A percentile compares a stretch with the other conserved stretches of the same genome.
Conservation (phyloP, 441 rosid genomes). For the Pelargonium citronellum region DNA sequence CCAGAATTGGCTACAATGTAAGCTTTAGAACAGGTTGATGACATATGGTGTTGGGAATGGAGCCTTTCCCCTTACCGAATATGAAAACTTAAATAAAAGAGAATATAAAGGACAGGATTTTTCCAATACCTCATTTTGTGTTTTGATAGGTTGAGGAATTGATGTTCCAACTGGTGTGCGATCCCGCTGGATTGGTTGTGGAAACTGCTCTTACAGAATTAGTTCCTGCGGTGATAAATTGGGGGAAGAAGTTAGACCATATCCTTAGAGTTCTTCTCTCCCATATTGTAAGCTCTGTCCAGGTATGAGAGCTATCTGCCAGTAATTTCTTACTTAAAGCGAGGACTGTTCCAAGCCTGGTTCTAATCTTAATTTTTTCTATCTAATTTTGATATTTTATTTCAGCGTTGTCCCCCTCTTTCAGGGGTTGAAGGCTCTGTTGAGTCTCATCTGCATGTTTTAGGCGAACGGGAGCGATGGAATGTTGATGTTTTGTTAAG, state of each 20-base stretch:
- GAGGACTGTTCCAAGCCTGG: slow-evolving; percentile 13
- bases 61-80: slow-evolving; percentile 39
- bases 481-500: slow-evolving; percentile 80
- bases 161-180: slow-evolving; percentile 86
- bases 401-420: slow-evolving; percentile 84
- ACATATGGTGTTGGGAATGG: slow-evolving; percentile 47
- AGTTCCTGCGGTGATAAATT: slow-evolving; percentile 74
- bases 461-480: slow-evolving; percentile 97
- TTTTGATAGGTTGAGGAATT: slow-evolving; percentile 81
- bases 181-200: slow-evolving; percentile 92
- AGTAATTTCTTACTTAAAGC: slow-evolving; percentile 10
- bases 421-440: slow-evolving; percentile 96
- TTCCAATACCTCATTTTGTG: slow-evolving; percentile 28
- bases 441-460: slow-evolving; percentile 76
- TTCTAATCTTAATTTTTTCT: slow-evolving; percentile 13
- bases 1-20: slow-evolving; percentile 65
- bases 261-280: slow-evolving; percentile 73
- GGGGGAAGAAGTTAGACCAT: slow-evolving; percentile 88
- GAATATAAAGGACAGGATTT: slow-evolving; percentile 20
- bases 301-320: slow-evolving; percentile 41
- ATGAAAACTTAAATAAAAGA: slow-evolving; percentile 25
- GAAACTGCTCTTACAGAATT: slow-evolving; percentile 77
- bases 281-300: slow-evolving; percentile 66
- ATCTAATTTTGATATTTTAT: slow-evolving; percentile 18
- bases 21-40: slow-evolving; percentile 69